Evolutionary conservation across 306 rosid species (phyloP).

Genomic region (Acmispon strigosus): DNA sequence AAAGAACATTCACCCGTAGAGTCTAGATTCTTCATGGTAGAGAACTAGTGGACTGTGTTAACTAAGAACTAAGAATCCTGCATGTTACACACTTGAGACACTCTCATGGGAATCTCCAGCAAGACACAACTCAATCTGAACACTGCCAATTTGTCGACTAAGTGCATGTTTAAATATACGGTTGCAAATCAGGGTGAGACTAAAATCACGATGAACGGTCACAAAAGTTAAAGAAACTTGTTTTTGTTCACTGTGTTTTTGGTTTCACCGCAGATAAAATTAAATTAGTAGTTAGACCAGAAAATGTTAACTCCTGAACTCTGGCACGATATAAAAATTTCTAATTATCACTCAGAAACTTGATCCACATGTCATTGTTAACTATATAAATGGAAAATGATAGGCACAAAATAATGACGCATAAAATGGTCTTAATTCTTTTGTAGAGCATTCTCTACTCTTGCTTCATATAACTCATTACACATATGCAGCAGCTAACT

Average conservation of each 20-base stretch:
- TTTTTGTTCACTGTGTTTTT: too few species aligned
- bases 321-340: neutral
- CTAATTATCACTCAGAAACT: neutral
- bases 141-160: neutral
- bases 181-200: too few species aligned
- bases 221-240: too few species aligned
- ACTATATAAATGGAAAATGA: neutral
- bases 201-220: too few species aligned
- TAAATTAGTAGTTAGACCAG: too few species aligned
- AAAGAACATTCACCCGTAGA: neutral
- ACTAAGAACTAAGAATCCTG: conserved; percentile 8
- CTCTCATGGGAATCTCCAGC: conserved; percentile 15
- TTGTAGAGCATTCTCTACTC: conserved; percentile 22
- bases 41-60: conserved; percentile 26
- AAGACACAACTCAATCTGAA: conserved; percentile 1
- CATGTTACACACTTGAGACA: conserved; percentile 10
- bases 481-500: conserved; percentile 32
- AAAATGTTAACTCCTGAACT: too few species aligned
- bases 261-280: too few species aligned
- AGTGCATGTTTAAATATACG: too few species aligned
- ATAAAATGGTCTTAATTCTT: conserved; percentile 26
- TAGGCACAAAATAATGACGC: neutral
- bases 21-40: conserved; percentile 23
- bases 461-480: conserved; percentile 30
- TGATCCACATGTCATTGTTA: too few species aligned